These are phyloP conservation scores for Geranium incanum DNA, from an alignment of 441 rosid genomes.

Conservation along the genomic window DNA sequence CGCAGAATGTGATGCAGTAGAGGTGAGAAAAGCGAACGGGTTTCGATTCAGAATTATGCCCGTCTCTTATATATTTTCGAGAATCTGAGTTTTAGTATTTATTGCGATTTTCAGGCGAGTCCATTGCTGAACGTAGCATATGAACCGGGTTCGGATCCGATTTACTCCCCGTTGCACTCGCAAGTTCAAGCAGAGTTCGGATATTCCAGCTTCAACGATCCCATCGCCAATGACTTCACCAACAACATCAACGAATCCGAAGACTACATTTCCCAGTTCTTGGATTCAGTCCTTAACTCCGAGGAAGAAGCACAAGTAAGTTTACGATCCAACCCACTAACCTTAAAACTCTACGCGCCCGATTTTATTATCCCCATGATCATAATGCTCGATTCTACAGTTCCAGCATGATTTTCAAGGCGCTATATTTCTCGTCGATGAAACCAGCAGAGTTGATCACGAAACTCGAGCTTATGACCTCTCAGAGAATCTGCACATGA, in stretches of 20 bases:
- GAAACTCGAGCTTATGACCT: too few relatives aligned
- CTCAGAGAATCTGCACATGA: too few relatives aligned
- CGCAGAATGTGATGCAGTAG: conserved; percentile 24
- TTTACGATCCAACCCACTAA: too few relatives aligned
- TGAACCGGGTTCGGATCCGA: conserved; percentile 22
- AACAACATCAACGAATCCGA: conserved; percentile 30
- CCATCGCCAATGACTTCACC: conserved; percentile 16
- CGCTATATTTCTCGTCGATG: too few relatives aligned
- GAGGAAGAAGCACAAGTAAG: conserved; percentile 20
- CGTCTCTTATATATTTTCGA: conserved; percentile 1
- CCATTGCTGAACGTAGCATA: conserved; percentile 24
- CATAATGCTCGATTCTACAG: too few relatives aligned
- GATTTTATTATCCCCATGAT: too few relatives aligned
- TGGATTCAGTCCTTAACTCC: conserved; percentile 39
- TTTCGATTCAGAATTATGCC: conserved; percentile 3
- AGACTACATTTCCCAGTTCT: conserved; percentile 30
- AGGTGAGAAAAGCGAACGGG: conserved; percentile 31
- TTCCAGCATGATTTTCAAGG: too few relatives aligned
- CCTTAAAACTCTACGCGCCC: too few relatives aligned
- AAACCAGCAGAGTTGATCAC: too few relatives aligned
- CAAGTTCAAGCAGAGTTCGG: conserved; percentile 35
- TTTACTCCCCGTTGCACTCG: conserved; percentile 42
- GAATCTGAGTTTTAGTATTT: background rate
- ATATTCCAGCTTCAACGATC: conserved; percentile 26
- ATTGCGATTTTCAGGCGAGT: conserved; percentile 19